Conservation (phyloP, 345 rosid species). For the Sonneratia caseolaris region DNA sequence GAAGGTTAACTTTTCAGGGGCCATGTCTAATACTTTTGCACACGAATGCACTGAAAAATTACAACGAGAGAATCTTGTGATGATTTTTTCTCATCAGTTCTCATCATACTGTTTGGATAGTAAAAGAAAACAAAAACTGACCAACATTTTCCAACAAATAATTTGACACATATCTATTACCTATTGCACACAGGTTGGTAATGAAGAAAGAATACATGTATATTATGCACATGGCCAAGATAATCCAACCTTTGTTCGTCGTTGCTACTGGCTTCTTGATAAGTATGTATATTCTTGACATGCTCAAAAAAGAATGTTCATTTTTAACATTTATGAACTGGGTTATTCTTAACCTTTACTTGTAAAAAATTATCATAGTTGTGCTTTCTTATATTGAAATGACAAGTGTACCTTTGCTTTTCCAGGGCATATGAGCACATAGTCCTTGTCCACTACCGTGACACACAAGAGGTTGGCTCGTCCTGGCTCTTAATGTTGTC, state of each 20-base stretch:
- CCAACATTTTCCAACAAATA: neutral
- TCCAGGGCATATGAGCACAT: constrained; percentile 76
- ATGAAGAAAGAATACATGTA: constrained; percentile 39
- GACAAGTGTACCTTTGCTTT: constrained; percentile 4
- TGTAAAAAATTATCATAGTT: too few relatives aligned
- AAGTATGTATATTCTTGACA: constrained; percentile 36
- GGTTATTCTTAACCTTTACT: neutral
- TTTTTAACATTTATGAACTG: neutral
- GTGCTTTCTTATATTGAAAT: neutral
- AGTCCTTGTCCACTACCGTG: constrained; percentile 98
- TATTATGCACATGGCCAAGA: constrained; percentile 97
- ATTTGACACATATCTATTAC: neutral
- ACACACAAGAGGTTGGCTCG: constrained; percentile 72
- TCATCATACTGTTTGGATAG: neutral
- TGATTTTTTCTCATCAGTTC: neutral
- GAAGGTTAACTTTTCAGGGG: constrained; percentile 42
- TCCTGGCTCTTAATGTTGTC: neutral
- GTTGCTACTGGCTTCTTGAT: constrained; percentile 98
- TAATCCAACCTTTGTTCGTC: constrained; percentile 81
- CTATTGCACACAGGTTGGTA: constrained; percentile 53
- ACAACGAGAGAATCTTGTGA: neutral
- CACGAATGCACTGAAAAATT: neutral
- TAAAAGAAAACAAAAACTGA: neutral
- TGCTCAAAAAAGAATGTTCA: too few relatives aligned
- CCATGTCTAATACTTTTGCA: neutral